Evolutionary conservation across 2,329 filamentous ascomycete genomes (phyloP).

Genomic region (Elsinoe australis): DNA sequence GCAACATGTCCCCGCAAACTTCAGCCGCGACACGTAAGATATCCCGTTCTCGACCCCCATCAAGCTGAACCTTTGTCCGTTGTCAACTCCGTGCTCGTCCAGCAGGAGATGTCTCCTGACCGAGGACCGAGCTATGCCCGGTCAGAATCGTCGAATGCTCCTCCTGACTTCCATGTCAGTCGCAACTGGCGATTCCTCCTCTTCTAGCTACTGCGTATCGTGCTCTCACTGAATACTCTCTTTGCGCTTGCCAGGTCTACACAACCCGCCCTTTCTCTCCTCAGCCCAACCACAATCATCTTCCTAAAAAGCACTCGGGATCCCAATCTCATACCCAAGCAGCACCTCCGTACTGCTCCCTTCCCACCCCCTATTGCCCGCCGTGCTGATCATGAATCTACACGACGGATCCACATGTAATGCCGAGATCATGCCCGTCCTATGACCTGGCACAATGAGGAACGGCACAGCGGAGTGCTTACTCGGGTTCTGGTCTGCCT

Average conservation of each 20-base stretch:
- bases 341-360: conserved; percentile 82
- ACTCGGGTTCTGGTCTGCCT: conserved; percentile 34
- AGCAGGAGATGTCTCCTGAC: too few species aligned
- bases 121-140: too few species aligned
- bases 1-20: not conserved
- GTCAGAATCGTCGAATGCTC: too few species aligned
- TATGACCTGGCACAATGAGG: conserved; percentile 86
- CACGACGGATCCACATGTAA: conserved; percentile 83
- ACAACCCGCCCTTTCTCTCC: not conserved
- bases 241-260: not conserved
- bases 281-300: not conserved
- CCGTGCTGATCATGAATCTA: conserved; percentile 83
- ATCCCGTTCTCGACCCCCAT: not conserved
- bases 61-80: not conserved
- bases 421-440: conserved; percentile 79
- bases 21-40: not conserved
- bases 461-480: conserved; percentile 78
- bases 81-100: too few species aligned
- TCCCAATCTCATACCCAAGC: conserved; percentile 80
- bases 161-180: too few species aligned
- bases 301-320: conserved; percentile 2
- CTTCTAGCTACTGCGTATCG: too few species aligned
- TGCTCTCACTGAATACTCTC: too few species aligned
- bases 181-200: too few species aligned
- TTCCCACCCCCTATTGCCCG: conserved; percentile 92